Base-by-base conservation (phyloP, 192 early-diverging fungal species). In the Phlyctochytrium arcticum region DNA sequence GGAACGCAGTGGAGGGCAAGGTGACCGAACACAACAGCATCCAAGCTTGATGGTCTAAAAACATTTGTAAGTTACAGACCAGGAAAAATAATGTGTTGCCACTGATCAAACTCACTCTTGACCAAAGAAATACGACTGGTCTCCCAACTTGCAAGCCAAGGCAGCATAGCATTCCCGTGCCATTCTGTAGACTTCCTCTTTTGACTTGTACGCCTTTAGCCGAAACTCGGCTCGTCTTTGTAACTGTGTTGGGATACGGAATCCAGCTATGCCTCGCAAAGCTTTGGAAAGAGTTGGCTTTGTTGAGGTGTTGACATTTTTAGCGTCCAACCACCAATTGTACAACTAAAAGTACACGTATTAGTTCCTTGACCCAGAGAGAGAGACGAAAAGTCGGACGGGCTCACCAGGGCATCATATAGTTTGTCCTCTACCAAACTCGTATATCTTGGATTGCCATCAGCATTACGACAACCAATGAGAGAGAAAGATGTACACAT, bases 121-220 rank as follows among this genome's bases (percentile, higher is more conserved):
- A 5, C 92, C 93, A 74, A 92, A 93, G 62, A 97, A 90, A 68
- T 86, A 97, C 1, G 81, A 76, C 54, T 92, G 80, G 6, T 81
- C 70, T 17, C 86, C 89, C 1, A 97, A 75, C 79, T 90, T 91
- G 9, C 69, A 75, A 26, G 86, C 80, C 37, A 97, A 70, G 35
- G 77, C 77, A 8, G 68, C 65, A 69, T 92, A 89, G 19, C 80
- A 82, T 42, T 90, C 78, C 27, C 82, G 69, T 6, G 88, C 88
- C 60, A 85, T 70, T 17, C 69, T 67, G 65, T 93, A 92, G 69
- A 67, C 63, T 5, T 48, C 15, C 9, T 30, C 23, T 5, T 57
- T 69, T 17, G 67, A 67, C 50, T 84, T 60, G 69, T 84, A 84
- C 60, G 77, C 78, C 44, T 78, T 58, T 29, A 97, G 79, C 53